A percentile compares a stretch with the other conserved stretches of the same genome.
These are phyloP conservation scores for Lunularia cruciata DNA, from an alignment of 225 moss, liverwort and hornwort genomes.

Conservation along the genomic window DNA sequence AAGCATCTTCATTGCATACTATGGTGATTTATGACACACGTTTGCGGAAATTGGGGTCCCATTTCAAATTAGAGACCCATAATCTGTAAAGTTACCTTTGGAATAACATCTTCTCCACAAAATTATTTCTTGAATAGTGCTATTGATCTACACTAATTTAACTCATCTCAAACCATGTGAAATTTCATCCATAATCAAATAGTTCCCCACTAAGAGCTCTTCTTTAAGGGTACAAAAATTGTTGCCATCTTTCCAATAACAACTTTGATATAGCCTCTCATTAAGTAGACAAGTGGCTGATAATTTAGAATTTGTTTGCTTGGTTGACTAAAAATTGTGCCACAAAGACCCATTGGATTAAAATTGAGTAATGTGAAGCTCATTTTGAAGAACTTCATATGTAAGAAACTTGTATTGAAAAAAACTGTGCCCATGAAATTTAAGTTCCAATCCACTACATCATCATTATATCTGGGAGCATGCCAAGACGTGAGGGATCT, in stretches of 20 bases:
- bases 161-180: conserved; percentile 22
- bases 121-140: conserved; percentile 13
- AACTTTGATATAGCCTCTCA: conserved; percentile 16
- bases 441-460: conserved; percentile 31
- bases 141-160: conserved; percentile 7
- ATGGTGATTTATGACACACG: conserved; percentile 1
- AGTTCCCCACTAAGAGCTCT: conserved; percentile 19
- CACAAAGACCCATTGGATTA: conserved; percentile 1
- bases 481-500: conserved; percentile 86
- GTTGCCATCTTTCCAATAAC: conserved; percentile 11
- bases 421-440: not conserved
- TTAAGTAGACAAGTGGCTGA: conserved; percentile 8
- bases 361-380: not conserved
- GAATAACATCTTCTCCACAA: conserved; percentile 11
- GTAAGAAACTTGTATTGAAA: not conserved
- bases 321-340: conserved; percentile 2
- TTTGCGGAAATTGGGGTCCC: not conserved
- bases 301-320: not conserved
- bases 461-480: conserved; percentile 66
- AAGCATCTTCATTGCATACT: not conserved
- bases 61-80: conserved; percentile 17
- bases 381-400: conserved; percentile 11
- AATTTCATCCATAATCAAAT: conserved; percentile 30
- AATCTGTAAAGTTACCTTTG: conserved; percentile 12
- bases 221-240: conserved; percentile 15